phyloP scores from a whole-genome alignment of 768 basidiomycete species.

The Vishniacozyma victoriae region DNA sequence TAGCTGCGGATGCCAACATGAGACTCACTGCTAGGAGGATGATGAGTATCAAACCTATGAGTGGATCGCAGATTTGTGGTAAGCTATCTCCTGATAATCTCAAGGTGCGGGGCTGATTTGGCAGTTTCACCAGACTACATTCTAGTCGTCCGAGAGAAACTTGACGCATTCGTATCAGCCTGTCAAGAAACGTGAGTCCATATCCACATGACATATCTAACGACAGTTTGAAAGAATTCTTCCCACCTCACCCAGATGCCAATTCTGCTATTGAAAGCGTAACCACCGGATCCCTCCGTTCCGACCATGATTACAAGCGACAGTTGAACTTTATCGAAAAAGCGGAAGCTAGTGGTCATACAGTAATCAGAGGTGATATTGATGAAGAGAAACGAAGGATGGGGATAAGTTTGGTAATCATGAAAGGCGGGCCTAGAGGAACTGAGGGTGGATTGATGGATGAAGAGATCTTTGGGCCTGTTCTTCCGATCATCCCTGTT shows the following conservation, averaged over 20 bases:
- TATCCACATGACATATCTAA: neutral
- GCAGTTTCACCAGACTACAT: constrained; percentile 43
- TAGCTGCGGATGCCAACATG: constrained; percentile 34
- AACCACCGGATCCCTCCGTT: constrained; percentile 7
- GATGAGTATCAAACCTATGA: constrained; percentile 37
- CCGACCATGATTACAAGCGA: constrained; percentile 22
- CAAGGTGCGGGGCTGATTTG: neutral
- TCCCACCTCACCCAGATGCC: constrained; percentile 25
- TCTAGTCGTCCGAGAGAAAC: constrained; percentile 27
- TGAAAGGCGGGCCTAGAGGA: constrained; percentile 25
- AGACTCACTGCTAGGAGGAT: constrained; percentile 37
- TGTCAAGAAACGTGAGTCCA: constrained; percentile 24
- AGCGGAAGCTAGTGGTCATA: constrained; percentile 33
- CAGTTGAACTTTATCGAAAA: constrained; percentile 26
- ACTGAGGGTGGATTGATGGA: constrained; percentile 17
- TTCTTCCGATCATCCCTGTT: constrained; percentile 41
- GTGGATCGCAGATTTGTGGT: too few species aligned
- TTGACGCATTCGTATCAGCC: constrained; percentile 30
- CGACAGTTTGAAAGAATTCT: constrained; percentile 8
- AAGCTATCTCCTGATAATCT: neutral
- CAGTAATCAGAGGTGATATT: constrained; percentile 36
- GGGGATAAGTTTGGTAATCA: constrained; percentile 38
- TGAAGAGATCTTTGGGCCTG: constrained; percentile 47
- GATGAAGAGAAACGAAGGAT: constrained; percentile 28
- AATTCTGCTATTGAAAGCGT: constrained; percentile 18